Base-by-base conservation (phyloP, 371 early-diverging fungal species). In the Thermomucor indicae-seudaticae region DNA sequence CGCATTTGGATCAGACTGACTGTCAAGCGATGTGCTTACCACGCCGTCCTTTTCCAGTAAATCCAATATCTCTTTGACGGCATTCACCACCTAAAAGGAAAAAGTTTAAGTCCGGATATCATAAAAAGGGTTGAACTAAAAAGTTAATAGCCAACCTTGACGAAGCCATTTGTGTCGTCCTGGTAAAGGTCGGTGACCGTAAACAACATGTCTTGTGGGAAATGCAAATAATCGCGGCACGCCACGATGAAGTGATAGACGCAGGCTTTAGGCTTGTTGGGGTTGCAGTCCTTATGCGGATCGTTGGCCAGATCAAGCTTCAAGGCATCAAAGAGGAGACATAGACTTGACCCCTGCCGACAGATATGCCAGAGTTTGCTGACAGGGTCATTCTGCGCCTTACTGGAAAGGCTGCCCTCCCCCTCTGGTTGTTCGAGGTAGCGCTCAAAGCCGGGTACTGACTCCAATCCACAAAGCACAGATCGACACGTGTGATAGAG, bases 161-260 rank as follows among this genome's bases (percentile, higher is more conserved):
- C 90, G 65, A 96, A 91, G 37, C 89, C 91, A 64, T 91, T 91
- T 12, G 95, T 96, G 65, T 97, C 94, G 55, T 96, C 93, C 58
- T 89, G 88, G 58, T 82, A 91, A 34, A 96, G 67, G 28, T 95
- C 95, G 1, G 83, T 71, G 40, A 95, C 85, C 20, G 91, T 80
- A 54, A 95, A 93, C 35, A 89, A 69, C 47, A 85, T 79, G 28
- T 89, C 85, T 28, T 91, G 86, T 19, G 59, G 42, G 48, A 92
- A 73, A 10, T 75, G 70, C 22, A 90, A 64, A 53, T 90, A 84
- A 20, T 85, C 70, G 53, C 81, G 78, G 55, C 88, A 87, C n/a
- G 83, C 86, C 23, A 89, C 72, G 34, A 91, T 65, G 56, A 89
- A 90, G 55, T 85, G 80, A 60, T 88, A 90, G 20, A 91, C 84